Evolutionary conservation across 805 yeast genomes (phyloP).

Genomic region (Diddensiella santjacobensis): DNA sequence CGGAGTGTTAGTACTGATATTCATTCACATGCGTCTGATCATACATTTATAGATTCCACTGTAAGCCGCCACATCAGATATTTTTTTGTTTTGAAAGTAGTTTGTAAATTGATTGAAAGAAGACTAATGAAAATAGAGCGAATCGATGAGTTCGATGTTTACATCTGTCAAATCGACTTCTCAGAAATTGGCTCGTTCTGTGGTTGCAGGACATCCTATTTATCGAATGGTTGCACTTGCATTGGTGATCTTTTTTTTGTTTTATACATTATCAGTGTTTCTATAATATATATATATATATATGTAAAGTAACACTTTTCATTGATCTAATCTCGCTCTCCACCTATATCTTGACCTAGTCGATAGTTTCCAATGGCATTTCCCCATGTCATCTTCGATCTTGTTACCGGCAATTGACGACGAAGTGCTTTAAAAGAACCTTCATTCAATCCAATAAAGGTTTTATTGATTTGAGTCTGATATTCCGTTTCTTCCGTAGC

Average conservation of each 20-base stretch:
- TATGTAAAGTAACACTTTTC: neutral
- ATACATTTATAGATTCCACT: conserved; percentile 38
- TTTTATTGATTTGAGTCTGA: conserved; percentile 55
- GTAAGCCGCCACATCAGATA: conserved; percentile 32
- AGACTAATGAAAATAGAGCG: conserved; percentile 34
- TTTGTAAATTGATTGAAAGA: too few species aligned
- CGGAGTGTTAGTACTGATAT: conserved; percentile 66
- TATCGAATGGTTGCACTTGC: conserved; percentile 59
- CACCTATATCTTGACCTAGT: conserved; percentile 49
- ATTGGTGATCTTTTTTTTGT: conserved; percentile 48
- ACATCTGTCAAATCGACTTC: conserved; percentile 52
- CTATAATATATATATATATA: conserved; percentile 28
- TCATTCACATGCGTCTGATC: conserved; percentile 56
- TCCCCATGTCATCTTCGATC: conserved; percentile 94
- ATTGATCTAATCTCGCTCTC: conserved; percentile 8
- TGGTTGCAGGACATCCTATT: conserved; percentile 55
- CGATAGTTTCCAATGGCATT: conserved; percentile 85
- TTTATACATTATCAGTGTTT: conserved; percentile 53
- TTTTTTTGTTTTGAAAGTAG: conserved; percentile 19
- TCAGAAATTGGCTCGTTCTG: conserved; percentile 49
- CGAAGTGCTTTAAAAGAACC: conserved; percentile 76
- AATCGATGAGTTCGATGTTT: conserved; percentile 48
- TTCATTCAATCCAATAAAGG: conserved; percentile 73
- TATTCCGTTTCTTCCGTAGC: conserved; percentile 53
- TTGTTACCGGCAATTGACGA: conserved; percentile 87